phyloP scores from a whole-genome alignment of 495 filamentous ascomycete species.

The Hypoxylon crocopeplum region DNA sequence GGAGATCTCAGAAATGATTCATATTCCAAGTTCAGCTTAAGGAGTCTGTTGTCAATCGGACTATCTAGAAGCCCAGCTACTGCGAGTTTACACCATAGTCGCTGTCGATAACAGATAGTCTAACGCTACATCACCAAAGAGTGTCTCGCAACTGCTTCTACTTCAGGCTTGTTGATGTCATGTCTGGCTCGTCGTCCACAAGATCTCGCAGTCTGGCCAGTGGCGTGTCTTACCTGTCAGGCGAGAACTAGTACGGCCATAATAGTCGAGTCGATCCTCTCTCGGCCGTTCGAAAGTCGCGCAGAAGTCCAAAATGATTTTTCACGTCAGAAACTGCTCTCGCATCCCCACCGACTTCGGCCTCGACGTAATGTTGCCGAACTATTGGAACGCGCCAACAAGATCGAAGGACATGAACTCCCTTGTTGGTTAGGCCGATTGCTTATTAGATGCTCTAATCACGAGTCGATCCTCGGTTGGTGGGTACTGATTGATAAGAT shows the following conservation, averaged over 20 bases:
- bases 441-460: slow-evolving; percentile 22
- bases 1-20: neutral
- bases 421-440: slow-evolving; percentile 9
- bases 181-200: slow-evolving; percentile 1
- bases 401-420: slow-evolving; percentile 18
- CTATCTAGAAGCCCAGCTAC: slow-evolving; percentile 3
- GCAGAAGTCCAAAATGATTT: slow-evolving; percentile 3
- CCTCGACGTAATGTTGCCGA: slow-evolving; percentile 16
- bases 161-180: slow-evolving; percentile 15
- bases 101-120: too few relatives aligned
- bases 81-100: slow-evolving; percentile 11
- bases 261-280: neutral
- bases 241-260: neutral
- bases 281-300: slow-evolving; percentile 19
- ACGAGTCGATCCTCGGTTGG: slow-evolving; percentile 19
- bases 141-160: slow-evolving; percentile 5
- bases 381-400: slow-evolving; percentile 15
- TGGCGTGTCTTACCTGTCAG: neutral
- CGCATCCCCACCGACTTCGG: slow-evolving; percentile 6
- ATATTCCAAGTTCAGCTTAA: slow-evolving; percentile 15
- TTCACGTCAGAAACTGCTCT: slow-evolving; percentile 15
- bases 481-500: slow-evolving; percentile 39
- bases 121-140: too few relatives aligned
- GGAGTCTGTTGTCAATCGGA: slow-evolving; percentile 14
- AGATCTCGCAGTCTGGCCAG: neutral